A percentile compares a stretch with the other conserved stretches of the same genome.
These are phyloP conservation scores for Cytospora chrysosperma DNA, from an alignment of 2,329 filamentous ascomycete species.

Conservation along the genomic window DNA sequence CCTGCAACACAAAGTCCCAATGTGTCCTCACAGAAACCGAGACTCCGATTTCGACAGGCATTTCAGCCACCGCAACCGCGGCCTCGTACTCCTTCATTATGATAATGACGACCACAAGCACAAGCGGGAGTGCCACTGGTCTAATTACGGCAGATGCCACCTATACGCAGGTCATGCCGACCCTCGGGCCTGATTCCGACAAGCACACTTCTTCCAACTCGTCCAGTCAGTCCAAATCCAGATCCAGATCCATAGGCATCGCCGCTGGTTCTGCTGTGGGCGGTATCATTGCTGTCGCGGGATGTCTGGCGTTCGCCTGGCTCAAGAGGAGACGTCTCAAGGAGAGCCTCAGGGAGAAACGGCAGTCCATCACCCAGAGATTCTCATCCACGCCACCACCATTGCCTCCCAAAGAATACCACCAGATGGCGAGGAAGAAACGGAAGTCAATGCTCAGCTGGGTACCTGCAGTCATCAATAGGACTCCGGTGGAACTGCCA, in stretches of 20 bases:
- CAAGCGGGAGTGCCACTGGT: background rate
- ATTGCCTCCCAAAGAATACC: constrained; percentile 16
- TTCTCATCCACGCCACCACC: constrained; percentile 17
- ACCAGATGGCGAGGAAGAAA: constrained; percentile 15
- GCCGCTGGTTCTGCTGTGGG: constrained; percentile 21
- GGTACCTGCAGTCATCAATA: constrained; percentile 22
- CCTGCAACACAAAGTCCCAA: constrained; percentile 11
- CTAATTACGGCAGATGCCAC: background rate
- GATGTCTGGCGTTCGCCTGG: constrained; percentile 14
- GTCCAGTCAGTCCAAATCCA: background rate
- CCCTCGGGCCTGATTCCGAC: background rate
- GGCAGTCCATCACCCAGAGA: constrained; percentile 1
- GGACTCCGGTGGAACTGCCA: constrained; percentile 18
- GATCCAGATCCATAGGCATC: constrained; percentile 12
- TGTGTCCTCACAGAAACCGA: background rate
- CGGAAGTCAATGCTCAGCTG: constrained; percentile 20
- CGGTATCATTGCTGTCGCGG: constrained; percentile 13
- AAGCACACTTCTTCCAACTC: constrained; percentile 2
- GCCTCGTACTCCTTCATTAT: background rate
- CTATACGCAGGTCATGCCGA: background rate
- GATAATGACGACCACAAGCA: background rate
- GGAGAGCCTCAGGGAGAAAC: background rate
- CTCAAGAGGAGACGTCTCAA: constrained; percentile 10
- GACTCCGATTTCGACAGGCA: constrained; percentile 11
- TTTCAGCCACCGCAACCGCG: constrained; percentile 6